These are phyloP conservation scores for Diphasiastrum complanatum DNA, from an alignment of 83 land plant species.

Conservation along the genomic window DNA sequence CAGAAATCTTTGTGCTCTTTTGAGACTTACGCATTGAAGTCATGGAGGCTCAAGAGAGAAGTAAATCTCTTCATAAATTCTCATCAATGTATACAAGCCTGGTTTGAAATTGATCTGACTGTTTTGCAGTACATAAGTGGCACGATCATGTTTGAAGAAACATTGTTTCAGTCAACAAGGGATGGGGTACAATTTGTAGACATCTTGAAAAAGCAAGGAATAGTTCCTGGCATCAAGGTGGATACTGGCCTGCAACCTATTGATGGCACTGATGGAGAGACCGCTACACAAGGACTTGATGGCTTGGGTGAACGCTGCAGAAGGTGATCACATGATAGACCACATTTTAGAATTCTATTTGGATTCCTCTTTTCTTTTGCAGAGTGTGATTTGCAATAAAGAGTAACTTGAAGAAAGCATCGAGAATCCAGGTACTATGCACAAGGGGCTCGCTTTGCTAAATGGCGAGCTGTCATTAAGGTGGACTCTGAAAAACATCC, in stretches of 20 bases:
- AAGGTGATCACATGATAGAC: too few relatives aligned
- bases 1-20: too few relatives aligned
- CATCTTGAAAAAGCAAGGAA: slow-evolving; percentile 31
- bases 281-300: slow-evolving; percentile 34
- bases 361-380: too few relatives aligned
- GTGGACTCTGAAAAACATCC: slow-evolving; percentile 25
- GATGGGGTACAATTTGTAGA: slow-evolving; percentile 35
- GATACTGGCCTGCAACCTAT: slow-evolving; percentile 37
- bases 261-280: slow-evolving; percentile 37
- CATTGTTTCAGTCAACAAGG: slow-evolving; percentile 31
- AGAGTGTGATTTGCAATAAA: too few relatives aligned
- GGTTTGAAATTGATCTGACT: background rate
- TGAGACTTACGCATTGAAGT: too few relatives aligned
- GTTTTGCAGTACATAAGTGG: slow-evolving; percentile 35
- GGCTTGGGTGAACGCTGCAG: slow-evolving; percentile 35
- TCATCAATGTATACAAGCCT: too few relatives aligned
- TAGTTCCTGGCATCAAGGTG: slow-evolving; percentile 36
- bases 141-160: slow-evolving; percentile 38
- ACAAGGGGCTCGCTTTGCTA: slow-evolving; percentile 39
- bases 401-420: background rate
- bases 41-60: too few relatives aligned
- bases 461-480: slow-evolving; percentile 37
- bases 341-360: too few relatives aligned
- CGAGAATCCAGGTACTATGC: slow-evolving; percentile 23
- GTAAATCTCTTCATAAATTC: too few relatives aligned